Evolutionary conservation across 1,284 basidiomycete genomes (phyloP), one percentile per base, ranked within the genome.

Genomic region (Pseudozyma flocculosa): DNA sequence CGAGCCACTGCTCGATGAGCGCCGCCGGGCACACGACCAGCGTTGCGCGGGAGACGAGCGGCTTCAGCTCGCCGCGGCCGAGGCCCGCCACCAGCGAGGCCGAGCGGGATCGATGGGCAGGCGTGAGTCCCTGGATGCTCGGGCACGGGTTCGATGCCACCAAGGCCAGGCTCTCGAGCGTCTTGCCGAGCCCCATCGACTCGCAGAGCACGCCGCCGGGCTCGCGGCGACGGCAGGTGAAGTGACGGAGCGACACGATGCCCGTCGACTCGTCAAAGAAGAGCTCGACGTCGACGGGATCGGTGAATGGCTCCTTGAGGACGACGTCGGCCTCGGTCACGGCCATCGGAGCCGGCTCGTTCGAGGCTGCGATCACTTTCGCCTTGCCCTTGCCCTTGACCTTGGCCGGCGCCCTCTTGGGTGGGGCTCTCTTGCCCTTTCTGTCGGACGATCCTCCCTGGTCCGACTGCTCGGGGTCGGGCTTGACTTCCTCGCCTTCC

Each of bases 141-240:
- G 58, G 62, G 8, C 63, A 50, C 19, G 54, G 67, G 41, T 54
- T 60, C 14, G 53, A 50, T 15, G 61, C 68, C 13, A 70, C 54
- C 37, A 68, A 61, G 2, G 65, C 45, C 9, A 70, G 47, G 11
- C 52, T 53, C 24, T 65, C 65, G 14, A 70, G 47, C 29, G 65
- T 61, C 52, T 70, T 70, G 2, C 68, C 68, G 2, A 70, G 53
- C 0, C 68, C 68, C 61, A 70, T 63, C 24, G 59, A 52, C n/a
- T 70, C 68, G 43, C 61, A 64, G n/a, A 70, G 68, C 5, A 54
- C 61, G 13, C 65, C 68, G 29, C 68, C 68, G 11, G 65, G 60
- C 48, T 68, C 64, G 32, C 47, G 48, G 8, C 13, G 43, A 19
- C 58, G 57, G 41, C 66, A 54, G 4, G 43, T 43, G 45, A 66